Percentiles rank a stretch among this genome's conserved stretches.
phyloP scores from a whole-genome alignment of 2,329 filamentous ascomycete species.

The Epichloe hybrida region DNA sequence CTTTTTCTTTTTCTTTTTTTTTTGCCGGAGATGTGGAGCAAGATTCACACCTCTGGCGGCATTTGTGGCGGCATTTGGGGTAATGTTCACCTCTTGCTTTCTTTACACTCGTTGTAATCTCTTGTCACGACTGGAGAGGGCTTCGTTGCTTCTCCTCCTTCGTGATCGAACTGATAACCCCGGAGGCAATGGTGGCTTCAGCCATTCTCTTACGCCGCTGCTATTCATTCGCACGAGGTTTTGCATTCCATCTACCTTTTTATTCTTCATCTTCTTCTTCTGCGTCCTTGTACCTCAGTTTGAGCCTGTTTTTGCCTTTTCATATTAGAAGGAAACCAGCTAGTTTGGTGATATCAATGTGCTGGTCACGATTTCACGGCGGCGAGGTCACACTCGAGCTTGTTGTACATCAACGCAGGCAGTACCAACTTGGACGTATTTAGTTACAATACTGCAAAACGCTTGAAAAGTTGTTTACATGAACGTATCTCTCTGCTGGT shows the following conservation, averaged over 20 bases:
- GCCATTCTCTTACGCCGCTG: background rate
- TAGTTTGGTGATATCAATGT: conserved; percentile 13
- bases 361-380: conserved; percentile 18
- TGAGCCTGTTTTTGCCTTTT: background rate
- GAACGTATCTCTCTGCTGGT: background rate
- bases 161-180: background rate
- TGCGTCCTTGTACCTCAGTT: background rate
- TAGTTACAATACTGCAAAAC: conserved; percentile 4
- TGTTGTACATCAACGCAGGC: too few species aligned
- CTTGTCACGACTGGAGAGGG: conserved; percentile 23
- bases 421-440: background rate
- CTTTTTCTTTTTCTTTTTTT: conserved; percentile 6
- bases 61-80: background rate
- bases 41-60: background rate
- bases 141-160: conserved; percentile 9
- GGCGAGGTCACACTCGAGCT: conserved; percentile 7
- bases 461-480: too few species aligned
- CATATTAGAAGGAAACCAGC: background rate
- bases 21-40: background rate
- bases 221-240: background rate
- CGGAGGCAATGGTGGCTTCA: background rate
- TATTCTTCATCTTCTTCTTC: background rate
- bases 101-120: conserved; percentile 41
- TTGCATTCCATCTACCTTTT: background rate
- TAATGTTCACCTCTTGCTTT: conserved; percentile 12